phyloP scores from a whole-genome alignment of 176 grass and related monocot species.

The Oryza meyeriana region DNA sequence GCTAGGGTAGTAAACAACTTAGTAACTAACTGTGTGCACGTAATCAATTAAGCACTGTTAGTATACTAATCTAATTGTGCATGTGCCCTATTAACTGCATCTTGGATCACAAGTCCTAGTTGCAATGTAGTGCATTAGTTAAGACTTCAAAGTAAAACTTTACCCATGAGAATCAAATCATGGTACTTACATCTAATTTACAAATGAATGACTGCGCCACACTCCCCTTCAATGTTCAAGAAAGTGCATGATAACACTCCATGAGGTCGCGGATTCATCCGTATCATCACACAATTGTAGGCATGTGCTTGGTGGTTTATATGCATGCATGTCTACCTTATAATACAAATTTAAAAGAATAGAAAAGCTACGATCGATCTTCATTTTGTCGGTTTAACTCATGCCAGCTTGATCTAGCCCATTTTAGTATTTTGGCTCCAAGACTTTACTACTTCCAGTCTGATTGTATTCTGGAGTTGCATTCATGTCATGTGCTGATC shows the following conservation, averaged over 20 bases:
- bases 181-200: background rate
- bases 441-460: background rate
- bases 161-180: background rate
- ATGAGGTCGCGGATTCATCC: background rate
- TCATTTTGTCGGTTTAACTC: constrained; percentile 23
- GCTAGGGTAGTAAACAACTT: constrained; percentile 4
- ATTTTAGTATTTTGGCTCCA: background rate
- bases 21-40: background rate
- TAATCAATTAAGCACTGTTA: background rate
- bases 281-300: background rate
- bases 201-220: background rate
- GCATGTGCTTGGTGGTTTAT: background rate
- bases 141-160: background rate
- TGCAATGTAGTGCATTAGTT: background rate
- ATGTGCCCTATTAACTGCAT: constrained; percentile 25
- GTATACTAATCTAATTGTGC: background rate
- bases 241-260: background rate
- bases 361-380: constrained; percentile 16
- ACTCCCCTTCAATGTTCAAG: background rate
- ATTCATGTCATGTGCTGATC: constrained; percentile 20
- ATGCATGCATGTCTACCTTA: background rate
- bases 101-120: background rate
- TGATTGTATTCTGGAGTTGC: background rate
- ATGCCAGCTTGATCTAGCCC: background rate
- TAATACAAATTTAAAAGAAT: background rate